phyloP scores from a whole-genome alignment of 2,329 filamentous ascomycete species.

The Sporothrix luriei region DNA sequence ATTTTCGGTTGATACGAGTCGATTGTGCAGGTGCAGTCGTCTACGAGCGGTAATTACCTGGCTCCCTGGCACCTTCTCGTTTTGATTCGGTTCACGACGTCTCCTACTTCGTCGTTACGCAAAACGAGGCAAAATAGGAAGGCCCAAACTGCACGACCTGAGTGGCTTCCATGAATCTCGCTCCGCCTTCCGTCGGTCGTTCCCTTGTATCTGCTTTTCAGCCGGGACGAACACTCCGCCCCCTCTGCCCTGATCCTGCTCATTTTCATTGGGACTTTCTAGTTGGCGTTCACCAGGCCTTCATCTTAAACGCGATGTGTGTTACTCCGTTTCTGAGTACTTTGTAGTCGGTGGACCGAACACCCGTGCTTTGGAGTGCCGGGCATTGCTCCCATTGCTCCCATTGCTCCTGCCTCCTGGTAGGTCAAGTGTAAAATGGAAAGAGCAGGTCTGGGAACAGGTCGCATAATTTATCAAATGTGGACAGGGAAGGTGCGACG shows the following conservation, averaged over 20 bases:
- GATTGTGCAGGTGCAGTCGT: too few relatives aligned
- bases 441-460: slow-evolving; percentile 22
- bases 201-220: slow-evolving; percentile 10
- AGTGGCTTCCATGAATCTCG: neutral
- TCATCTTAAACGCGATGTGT: neutral
- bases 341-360: neutral
- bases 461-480: neutral
- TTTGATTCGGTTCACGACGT: slow-evolving; percentile 6
- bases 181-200: too few relatives aligned
- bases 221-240: slow-evolving; percentile 3
- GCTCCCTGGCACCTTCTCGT: slow-evolving; percentile 14
- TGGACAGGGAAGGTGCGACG: slow-evolving; percentile 14
- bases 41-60: neutral
- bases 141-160: neutral
- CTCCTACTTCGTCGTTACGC: neutral
- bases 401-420: neutral
- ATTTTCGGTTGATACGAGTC: too few relatives aligned
- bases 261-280: neutral
- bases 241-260: neutral
- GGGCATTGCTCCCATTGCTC: neutral
- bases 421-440: slow-evolving; percentile 19
- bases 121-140: neutral
- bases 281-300: neutral
- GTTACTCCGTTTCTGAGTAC: neutral
- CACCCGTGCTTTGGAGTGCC: neutral